phyloP scores from a whole-genome alignment of 805 yeast species.

The Spathaspora boniae region DNA sequence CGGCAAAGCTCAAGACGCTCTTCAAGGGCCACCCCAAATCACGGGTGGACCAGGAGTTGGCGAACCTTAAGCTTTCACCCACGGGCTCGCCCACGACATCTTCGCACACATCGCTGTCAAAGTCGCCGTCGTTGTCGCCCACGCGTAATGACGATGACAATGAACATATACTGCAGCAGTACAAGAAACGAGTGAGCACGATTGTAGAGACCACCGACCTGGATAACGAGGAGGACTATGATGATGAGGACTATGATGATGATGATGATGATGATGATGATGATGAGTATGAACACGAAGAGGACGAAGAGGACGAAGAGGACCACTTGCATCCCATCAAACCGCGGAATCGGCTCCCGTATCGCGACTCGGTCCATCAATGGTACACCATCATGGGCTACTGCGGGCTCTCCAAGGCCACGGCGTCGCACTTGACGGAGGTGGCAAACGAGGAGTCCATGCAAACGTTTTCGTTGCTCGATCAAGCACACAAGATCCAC shows the following conservation, averaged over 20 bases:
- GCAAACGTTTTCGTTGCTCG: conserved; percentile 28
- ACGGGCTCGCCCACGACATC: not conserved
- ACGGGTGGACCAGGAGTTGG: not conserved
- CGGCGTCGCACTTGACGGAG: conserved; percentile 12
- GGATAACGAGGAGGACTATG: conserved; percentile 8
- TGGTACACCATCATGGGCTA: conserved; percentile 31
- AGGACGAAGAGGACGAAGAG: conserved; percentile 18
- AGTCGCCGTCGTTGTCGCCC: not conserved
- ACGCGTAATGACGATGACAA: not conserved
- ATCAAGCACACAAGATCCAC: conserved; percentile 18
- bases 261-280: conserved; percentile 17
- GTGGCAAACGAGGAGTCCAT: conserved; percentile 33
- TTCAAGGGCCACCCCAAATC: conserved; percentile 2
- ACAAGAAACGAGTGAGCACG: conserved; percentile 22
- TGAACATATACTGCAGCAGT: not conserved
- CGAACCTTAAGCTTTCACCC: not conserved
- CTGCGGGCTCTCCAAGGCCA: conserved; percentile 23
- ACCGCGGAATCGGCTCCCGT: conserved; percentile 5
- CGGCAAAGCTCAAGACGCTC: conserved; percentile 7
- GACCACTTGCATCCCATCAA: conserved; percentile 26
- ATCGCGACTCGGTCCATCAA: conserved; percentile 18
- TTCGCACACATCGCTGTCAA: not conserved
- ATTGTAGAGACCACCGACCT: conserved; percentile 12
- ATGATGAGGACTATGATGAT: conserved; percentile 13
- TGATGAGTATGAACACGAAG: conserved; percentile 9